Evolutionary conservation across 768 basidiomycete species (phyloP), one percentile per base, ranked within the genome.

Genomic region (Daedaleopsis sinensis): DNA sequence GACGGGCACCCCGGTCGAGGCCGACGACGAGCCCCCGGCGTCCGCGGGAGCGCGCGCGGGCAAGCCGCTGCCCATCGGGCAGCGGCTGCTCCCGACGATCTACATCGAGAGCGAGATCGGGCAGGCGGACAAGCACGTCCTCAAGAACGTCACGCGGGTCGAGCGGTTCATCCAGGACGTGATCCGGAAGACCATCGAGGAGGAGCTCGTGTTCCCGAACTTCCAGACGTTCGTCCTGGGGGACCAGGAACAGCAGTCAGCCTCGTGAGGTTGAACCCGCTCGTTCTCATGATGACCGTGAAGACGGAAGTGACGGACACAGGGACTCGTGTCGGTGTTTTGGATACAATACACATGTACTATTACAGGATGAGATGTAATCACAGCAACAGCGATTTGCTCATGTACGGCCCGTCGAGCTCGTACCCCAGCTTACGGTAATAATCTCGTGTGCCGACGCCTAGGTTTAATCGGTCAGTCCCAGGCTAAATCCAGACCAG

Each of bases 341-440:
- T 16, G 16, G 19, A 57, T 65, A 66, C 61, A 57, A 50, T 55
- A 63, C 19, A 56, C 44, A 42, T 58, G 55, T 51, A 54, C 15
- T 53, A 50, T 37, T 52, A 63, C 48, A 55, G 52, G 54, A 66
- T 39, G 47, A 10, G 32, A 52, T 19, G 19, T 44, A 53, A 54
- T 39, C 67, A 72, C 62, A 68, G 68, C 71, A 92, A 72, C 35
- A 81, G n/a, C n/a, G n/a, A 81, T 76, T 97, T 97, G 80, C 90
- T 93, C 96, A 99, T 99, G 75, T 98, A 99, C 19, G 95, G 95
- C 0, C 96, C 96, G 69, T 98, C 96, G 58, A 98, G 79, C 74
- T 90, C 88, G 74, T 98, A 98, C 8, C 96, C 96, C 58, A 98
- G 77, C 72, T 93, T 89, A 60, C 94, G 85, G 74, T 98, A 99